Percentiles rank a stretch among this genome's conserved stretches.
Conservation (phyloP, 768 basidiomycete species). For the Suillus sp. region DNA sequence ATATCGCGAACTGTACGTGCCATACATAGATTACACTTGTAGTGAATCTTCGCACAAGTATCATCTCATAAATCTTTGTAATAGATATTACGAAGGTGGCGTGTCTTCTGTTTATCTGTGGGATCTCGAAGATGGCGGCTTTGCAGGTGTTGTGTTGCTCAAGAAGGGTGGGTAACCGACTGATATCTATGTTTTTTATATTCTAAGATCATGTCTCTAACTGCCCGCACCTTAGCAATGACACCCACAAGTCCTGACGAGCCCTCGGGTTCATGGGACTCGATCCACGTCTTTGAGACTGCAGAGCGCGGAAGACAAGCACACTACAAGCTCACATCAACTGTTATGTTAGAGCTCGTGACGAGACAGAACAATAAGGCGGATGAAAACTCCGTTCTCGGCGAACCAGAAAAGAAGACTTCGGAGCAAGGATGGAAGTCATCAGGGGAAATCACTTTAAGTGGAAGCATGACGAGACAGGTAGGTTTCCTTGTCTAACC, state of each 20-base stretch:
- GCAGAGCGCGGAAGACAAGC: conserved; percentile 90
- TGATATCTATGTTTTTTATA: conserved; percentile 1
- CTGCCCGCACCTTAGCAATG: conserved; percentile 51
- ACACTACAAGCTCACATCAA: conserved; percentile 96
- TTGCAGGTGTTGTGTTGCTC: conserved; percentile 93
- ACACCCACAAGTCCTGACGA: conserved; percentile 54
- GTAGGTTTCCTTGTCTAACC: conserved; percentile 45
- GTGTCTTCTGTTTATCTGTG: conserved; percentile 96
- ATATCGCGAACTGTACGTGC: conserved; percentile 86
- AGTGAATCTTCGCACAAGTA: conserved; percentile 8
- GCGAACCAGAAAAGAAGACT: conserved; percentile 37
- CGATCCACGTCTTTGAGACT: conserved; percentile 96
- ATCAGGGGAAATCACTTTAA: conserved; percentile 79
- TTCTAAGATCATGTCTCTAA: conserved; percentile 12
- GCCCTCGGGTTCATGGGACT: conserved; percentile 93
- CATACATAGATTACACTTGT: conserved; percentile 1
- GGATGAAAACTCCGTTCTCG: conserved; percentile 25
- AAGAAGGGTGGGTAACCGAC: conserved; percentile 74
- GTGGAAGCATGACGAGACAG: conserved; percentile 98
- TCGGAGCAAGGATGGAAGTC: conserved; percentile 53
- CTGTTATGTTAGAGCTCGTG: conserved; percentile 91
- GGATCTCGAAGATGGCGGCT: conserved; percentile 96
- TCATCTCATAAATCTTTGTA: neutral
- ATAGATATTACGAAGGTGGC: conserved; percentile 97
- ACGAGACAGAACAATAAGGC: conserved; percentile 45